Base-by-base conservation (phyloP, 345 rosid species). In the Sisymbrium irio region DNA sequence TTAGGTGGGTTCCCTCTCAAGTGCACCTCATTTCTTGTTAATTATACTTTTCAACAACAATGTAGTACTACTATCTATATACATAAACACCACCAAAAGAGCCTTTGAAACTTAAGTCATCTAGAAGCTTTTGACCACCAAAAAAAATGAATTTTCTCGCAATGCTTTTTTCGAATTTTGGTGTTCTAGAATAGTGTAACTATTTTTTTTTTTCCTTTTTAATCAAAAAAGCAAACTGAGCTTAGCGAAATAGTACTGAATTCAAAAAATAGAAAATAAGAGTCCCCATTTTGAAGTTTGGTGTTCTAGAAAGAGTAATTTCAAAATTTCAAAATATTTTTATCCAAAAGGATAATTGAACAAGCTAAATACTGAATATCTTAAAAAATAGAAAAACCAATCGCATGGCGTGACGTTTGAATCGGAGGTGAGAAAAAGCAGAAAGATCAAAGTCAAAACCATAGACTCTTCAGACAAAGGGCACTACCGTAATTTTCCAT, bases 391-490 rank as follows among this genome's bases (percentile, higher is more conserved):
- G 7, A 6, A 56, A 15, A 50, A 58, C 5, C 18, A 17, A 64
- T 64, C 56, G 56, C 42, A 45, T 1, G 69, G 69, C 56, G 55
- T 64, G 69, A 64, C 69, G 69, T 47, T 11, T 36, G 63, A 36
- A 6, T 36, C 45, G 63, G 44, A 15, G 12, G 40, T 17, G 18
- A 47, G 6, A 17, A n/a, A 53, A 35, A 35, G 39, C 60, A 35
- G 46, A 6, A 36, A 35, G 17, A 51, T 19, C 59, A 57, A 47
- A 71, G 59, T 71, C 61, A 61, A 39, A 33, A 37, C 0, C 10
- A 15, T 15, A 15, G 41, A 47, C 20, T 47, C 30, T 60, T 49
- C 13, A 7, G 30, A 6, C 41, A 61, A 37, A 61, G 61, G 61
- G 17, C 14, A 58, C 2, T 33, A n/a, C 1, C 47, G 74, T 69